phyloP scores from a whole-genome alignment of 192 early-diverging fungal genomes.

The Coemansia sp. region DNA sequence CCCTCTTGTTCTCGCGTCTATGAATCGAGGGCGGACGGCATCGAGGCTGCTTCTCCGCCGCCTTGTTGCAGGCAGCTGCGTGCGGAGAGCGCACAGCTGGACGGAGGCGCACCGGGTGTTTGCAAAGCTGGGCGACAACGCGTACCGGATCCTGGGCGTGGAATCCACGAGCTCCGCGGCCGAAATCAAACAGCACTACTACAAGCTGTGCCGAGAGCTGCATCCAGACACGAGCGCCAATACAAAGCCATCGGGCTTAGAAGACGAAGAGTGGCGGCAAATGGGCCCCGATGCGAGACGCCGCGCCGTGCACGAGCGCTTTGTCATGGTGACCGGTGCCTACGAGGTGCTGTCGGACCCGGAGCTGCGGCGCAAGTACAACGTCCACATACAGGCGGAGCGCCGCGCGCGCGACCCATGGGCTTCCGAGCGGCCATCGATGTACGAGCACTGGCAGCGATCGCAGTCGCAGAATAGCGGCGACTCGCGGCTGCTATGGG shows the following conservation, averaged over 20 bases:
- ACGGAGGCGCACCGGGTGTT: conserved; percentile 14
- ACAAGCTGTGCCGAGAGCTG: conserved; percentile 38
- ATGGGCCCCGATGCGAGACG: conserved; percentile 13
- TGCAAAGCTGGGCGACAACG: conserved; percentile 18
- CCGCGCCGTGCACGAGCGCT: conserved; percentile 18
- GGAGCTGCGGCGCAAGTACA: conserved; percentile 16
- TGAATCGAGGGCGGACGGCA: background rate
- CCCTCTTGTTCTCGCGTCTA: background rate
- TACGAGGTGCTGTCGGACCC: conserved; percentile 32
- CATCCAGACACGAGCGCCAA: conserved; percentile 27
- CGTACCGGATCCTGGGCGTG: conserved; percentile 30
- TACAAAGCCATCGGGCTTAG: background rate
- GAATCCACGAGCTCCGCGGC: conserved; percentile 3
- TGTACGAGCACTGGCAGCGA: background rate
- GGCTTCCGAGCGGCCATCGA: conserved; percentile 32
- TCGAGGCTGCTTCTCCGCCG: background rate
- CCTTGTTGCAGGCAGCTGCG: background rate
- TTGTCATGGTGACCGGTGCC: conserved; percentile 21
- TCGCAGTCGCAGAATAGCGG: conserved; percentile 9
- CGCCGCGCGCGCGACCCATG: conserved; percentile 14
- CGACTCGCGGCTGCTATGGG: conserved; percentile 8
- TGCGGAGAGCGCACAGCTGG: conserved; percentile 10
- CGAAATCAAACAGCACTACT: conserved; percentile 43
- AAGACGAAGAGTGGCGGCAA: conserved; percentile 14
- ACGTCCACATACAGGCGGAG: conserved; percentile 3